These are phyloP conservation scores for Populus hybrid DNA, from an alignment of 441 rosid species.

Conservation along the genomic window DNA sequence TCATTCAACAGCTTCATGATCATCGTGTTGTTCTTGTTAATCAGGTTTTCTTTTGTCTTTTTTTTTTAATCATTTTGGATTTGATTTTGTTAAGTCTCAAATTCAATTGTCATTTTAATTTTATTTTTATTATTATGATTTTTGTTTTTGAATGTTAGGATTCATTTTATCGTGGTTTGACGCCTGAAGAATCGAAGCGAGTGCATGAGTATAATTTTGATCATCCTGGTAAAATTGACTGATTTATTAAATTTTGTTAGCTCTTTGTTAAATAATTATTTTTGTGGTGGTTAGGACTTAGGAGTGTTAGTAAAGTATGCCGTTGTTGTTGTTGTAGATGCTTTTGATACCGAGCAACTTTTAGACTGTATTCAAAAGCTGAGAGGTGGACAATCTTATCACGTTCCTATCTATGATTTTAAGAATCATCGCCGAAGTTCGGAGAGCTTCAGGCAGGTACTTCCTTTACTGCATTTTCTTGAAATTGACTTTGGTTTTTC, in stretches of 20 bases:
- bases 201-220: conserved; percentile 97
- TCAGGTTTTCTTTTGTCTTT: conserved; percentile 49
- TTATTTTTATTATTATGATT: too few relatives aligned
- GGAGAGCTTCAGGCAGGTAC: conserved; percentile 89
- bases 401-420: conserved; percentile 93
- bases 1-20: conserved; percentile 96
- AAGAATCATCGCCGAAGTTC: conserved; percentile 78
- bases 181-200: conserved; percentile 64
- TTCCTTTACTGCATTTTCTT: not conserved
- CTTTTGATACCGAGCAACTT: conserved; percentile 97
- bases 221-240: conserved; percentile 67
- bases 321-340: conserved; percentile 42
- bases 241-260: not conserved
- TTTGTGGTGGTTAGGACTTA: too few relatives aligned
- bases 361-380: conserved; percentile 72
- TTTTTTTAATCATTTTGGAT: not conserved
- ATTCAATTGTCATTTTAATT: not conserved
- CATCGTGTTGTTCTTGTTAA: conserved; percentile 93
- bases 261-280: not conserved
- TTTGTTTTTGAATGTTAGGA: conserved; percentile 42
- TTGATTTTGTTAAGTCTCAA: not conserved
- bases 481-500: not conserved
- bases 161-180: conserved; percentile 93
- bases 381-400: conserved; percentile 67
- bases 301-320: not conserved